These are phyloP conservation scores for Trichoderma afroharzianum DNA, from an alignment of 2,329 filamentous ascomycete species.

Conservation along the genomic window DNA sequence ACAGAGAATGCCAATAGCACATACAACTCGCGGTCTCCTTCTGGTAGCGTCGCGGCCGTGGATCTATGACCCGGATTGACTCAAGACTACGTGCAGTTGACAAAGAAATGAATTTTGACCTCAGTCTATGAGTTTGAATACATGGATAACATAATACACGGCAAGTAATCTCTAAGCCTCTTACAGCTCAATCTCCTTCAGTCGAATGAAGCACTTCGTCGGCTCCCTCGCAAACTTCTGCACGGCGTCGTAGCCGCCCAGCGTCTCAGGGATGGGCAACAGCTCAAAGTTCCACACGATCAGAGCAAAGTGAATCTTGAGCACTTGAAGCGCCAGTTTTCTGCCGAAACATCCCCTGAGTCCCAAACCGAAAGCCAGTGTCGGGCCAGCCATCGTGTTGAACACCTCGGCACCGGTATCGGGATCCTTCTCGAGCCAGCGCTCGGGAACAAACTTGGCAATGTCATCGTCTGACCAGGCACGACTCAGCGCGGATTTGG, in stretches of 20 bases:
- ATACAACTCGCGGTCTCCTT: neutral
- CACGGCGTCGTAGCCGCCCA: neutral
- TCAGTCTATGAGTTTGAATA: neutral
- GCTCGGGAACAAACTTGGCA: constrained; percentile 33
- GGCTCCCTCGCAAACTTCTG: constrained; percentile 14
- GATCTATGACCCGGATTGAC: neutral
- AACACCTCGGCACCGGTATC: constrained; percentile 23
- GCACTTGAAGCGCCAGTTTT: constrained; percentile 34
- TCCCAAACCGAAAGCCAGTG: constrained; percentile 35
- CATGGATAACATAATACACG: neutral
- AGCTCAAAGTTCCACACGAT: constrained; percentile 38
- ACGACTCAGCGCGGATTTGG: neutral
- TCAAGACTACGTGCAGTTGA: neutral
- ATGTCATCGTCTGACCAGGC: constrained; percentile 31
- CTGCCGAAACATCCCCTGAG: constrained; percentile 37
- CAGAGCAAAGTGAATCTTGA: constrained; percentile 34
- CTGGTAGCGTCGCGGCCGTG: neutral
- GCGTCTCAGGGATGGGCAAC: neutral
- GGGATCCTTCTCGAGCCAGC: constrained; percentile 31
- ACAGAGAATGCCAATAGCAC: neutral
- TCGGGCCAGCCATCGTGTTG: constrained; percentile 33
- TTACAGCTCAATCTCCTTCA: constrained; percentile 1
- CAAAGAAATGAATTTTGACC: neutral
- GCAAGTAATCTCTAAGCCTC: too few relatives aligned
- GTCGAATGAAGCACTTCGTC: neutral